Base-by-base conservation (phyloP, 2,329 filamentous ascomycete species). In the Aureobasidium sp. region DNA sequence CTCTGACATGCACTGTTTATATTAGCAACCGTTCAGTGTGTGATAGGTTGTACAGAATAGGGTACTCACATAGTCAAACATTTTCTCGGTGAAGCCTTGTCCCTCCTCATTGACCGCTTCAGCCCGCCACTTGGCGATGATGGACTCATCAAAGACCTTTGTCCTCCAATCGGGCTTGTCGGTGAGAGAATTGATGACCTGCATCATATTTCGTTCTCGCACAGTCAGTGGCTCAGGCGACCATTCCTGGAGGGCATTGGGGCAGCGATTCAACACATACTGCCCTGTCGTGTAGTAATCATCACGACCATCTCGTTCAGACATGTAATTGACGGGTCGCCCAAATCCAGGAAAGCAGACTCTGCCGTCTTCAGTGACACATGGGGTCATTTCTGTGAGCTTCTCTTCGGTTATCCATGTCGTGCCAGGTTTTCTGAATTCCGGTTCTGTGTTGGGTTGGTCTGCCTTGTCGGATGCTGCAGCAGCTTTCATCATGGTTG, bases 1-100 rank as follows among this genome's bases (percentile, higher is more conserved):
- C 64, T 84, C 81, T 8, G 71, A 65, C 27, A 81, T 42, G 54
- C 70, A 69, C 62, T 63, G 17, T 15, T 21, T 4, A 4, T 6
- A 27, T 63, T 21, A 60, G 54, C 35, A 15, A 21, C 40, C 17
- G n/a, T 38, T 17, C 8, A 10, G 8, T 1, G 10, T n/a, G n/a
- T n/a, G n/a, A n/a, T n/a, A n/a, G n/a, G n/a, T n/a, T n/a, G n/a
- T n/a, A n/a, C n/a, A n/a, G n/a, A n/a, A n/a, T n/a, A n/a, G n/a
- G n/a, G n/a, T n/a, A 21, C 46, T 55, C 31, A 64, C 65, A 53
- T 64, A 69, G 33, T 70, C 67, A 40, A 69, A 67, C 62, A 66
- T 67, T 35, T 66, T 64, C 29, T 63, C 45, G 2, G 61, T 63
- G 25, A 67, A 65, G 35, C 58, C 49, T 27, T 29, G 47, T 27